phyloP scores from a whole-genome alignment of 139 green algal species.

The Mesostigma viride region DNA sequence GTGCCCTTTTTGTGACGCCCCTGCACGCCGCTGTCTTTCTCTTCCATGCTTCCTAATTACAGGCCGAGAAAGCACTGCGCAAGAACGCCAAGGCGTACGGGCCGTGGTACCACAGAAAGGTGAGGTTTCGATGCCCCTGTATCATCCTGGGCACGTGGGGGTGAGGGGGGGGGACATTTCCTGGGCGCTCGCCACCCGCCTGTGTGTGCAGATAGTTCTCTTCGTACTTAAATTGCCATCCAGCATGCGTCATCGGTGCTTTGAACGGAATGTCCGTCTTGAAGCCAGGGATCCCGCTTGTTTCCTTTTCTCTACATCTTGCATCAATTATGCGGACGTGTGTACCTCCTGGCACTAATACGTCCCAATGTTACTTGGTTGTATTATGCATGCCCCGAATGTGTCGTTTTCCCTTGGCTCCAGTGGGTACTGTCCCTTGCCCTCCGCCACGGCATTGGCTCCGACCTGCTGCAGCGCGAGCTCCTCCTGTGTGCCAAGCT shows the following conservation, averaged over 20 bases:
- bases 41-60: conserved; percentile 13
- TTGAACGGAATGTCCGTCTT: neutral
- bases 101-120: conserved; percentile 81
- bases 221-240: neutral
- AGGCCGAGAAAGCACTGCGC: conserved; percentile 48
- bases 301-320: neutral
- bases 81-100: conserved; percentile 89
- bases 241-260: neutral
- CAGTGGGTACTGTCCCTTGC: neutral
- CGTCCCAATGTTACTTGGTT: conserved; percentile 28
- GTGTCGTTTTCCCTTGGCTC: neutral
- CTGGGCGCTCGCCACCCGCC: neutral
- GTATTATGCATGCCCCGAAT: too few relatives aligned
- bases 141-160: too few relatives aligned
- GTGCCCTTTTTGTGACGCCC: conserved; percentile 14
- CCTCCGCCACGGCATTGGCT: neutral
- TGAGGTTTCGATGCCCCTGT: too few relatives aligned
- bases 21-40: neutral
- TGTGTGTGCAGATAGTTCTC: neutral
- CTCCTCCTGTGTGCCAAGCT: conserved; percentile 42
- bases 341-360: neutral
- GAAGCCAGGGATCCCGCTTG: neutral
- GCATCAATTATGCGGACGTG: neutral
- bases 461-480: conserved; percentile 33
- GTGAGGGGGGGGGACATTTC: too few relatives aligned